Conservation (phyloP, 495 filamentous ascomycete species). For the Neurospora sp. region DNA sequence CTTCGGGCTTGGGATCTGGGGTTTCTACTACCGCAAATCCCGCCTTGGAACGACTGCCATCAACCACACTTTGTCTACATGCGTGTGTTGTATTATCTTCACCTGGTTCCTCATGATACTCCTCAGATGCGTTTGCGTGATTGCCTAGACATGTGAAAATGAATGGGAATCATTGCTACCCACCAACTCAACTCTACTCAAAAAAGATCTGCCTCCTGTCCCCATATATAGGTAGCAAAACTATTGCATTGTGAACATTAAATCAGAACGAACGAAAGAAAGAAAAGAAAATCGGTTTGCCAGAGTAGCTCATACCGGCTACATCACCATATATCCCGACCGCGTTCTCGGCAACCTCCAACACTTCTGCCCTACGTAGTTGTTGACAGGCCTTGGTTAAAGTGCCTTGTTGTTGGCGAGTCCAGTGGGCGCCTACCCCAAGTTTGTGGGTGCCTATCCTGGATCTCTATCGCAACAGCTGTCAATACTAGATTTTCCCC, state of each 20-base stretch:
- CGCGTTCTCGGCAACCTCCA: background rate
- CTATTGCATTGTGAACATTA: background rate
- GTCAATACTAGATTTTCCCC: constrained; percentile 40
- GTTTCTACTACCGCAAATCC: background rate
- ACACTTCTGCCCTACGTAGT: background rate
- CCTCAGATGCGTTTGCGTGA: background rate
- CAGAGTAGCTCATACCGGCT: background rate
- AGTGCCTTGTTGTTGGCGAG: background rate
- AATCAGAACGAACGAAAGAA: background rate
- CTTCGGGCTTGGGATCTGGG: background rate
- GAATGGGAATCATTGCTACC: background rate
- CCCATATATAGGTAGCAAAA: background rate
- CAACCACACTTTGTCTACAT: background rate
- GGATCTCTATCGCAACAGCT: background rate
- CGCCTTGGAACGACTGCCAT: background rate
- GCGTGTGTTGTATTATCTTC: background rate
- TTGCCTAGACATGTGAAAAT: background rate
- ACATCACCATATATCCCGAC: background rate
- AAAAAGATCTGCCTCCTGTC: background rate
- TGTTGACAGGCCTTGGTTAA: background rate
- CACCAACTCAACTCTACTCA: background rate
- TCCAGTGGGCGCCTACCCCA: background rate
- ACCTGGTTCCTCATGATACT: background rate
- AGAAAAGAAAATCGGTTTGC: background rate
- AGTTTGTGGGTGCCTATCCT: background rate